Conservation (phyloP, 83 land plant genomes). For the Picea mariana region DNA sequence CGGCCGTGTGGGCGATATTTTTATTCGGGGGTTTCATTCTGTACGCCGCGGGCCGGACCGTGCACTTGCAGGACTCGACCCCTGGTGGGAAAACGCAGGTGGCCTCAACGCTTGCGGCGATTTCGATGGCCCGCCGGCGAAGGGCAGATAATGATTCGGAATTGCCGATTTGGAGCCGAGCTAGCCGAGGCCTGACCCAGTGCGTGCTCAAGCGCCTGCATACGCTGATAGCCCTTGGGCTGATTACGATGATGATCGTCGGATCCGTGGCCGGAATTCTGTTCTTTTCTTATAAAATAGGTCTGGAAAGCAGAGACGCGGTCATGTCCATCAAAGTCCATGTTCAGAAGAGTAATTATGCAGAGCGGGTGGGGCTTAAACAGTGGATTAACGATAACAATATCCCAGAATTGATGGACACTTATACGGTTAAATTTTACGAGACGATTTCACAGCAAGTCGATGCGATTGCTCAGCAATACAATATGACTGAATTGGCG, state of each 20-base stretch:
- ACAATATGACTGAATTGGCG: conserved; percentile 82
- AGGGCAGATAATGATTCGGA: too few relatives aligned
- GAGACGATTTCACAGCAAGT: conserved; percentile 67
- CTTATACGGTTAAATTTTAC: conserved; percentile 63
- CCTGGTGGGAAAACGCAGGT: too few relatives aligned
- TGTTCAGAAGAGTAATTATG: conserved; percentile 73
- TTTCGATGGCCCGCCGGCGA: too few relatives aligned
- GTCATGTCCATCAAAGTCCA: conserved; percentile 72
- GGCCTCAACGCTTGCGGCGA: too few relatives aligned
- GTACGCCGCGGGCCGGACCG: too few relatives aligned
- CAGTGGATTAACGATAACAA: conserved; percentile 90
- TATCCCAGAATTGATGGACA: conserved; percentile 70
- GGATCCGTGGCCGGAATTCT: conserved; percentile 63
- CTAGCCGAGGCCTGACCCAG: too few relatives aligned
- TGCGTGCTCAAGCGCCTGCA: too few relatives aligned
- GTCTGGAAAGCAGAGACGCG: conserved; percentile 20
- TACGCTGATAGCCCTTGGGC: conserved; percentile 67
- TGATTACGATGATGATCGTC: conserved; percentile 67
- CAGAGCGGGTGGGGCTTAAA: conserved; percentile 78
- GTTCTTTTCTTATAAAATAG: too few relatives aligned
- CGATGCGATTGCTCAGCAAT: conserved; percentile 67
- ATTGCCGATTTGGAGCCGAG: too few relatives aligned
- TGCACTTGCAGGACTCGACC: too few relatives aligned
- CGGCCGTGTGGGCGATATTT: too few relatives aligned
- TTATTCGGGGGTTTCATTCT: too few relatives aligned